phyloP scores from a whole-genome alignment of 148 eudicot genomes.

The Bassia scoparia region DNA sequence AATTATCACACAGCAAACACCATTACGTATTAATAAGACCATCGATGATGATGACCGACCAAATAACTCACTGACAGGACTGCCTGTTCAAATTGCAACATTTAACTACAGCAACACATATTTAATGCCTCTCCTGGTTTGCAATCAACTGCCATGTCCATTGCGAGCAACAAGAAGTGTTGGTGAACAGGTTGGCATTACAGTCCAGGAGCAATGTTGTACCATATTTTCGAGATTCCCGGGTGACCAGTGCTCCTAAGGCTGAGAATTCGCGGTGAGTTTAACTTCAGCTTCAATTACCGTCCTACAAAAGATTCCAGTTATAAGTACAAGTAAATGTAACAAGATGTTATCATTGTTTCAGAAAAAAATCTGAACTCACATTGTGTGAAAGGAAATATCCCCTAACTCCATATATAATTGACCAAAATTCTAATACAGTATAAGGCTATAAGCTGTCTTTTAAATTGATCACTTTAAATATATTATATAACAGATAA shows the following conservation, averaged over 20 bases:
- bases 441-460: background rate
- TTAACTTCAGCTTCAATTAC: conserved; percentile 53
- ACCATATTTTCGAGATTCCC: conserved; percentile 93
- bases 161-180: conserved; percentile 96
- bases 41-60: background rate
- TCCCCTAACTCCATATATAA: background rate
- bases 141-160: conserved; percentile 97
- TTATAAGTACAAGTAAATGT: background rate
- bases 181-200: conserved; percentile 99
- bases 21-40: background rate
- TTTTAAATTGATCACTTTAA: background rate
- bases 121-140: conserved; percentile 89
- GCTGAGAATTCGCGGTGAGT: conserved; percentile 95
- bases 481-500: background rate
- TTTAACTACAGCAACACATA: conserved; percentile 46
- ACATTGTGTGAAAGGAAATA: background rate
- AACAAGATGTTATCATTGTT: background rate
- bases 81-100: background rate
- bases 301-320: conserved; percentile 20
- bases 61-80: background rate
- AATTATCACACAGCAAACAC: no score
- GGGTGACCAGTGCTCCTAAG: conserved; percentile 82
- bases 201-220: conserved; percentile 92
- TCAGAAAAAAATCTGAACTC: background rate
- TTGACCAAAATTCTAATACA: background rate